phyloP scores from a whole-genome alignment of 768 basidiomycete genomes.

The Cystofilobasidium ferigula region DNA sequence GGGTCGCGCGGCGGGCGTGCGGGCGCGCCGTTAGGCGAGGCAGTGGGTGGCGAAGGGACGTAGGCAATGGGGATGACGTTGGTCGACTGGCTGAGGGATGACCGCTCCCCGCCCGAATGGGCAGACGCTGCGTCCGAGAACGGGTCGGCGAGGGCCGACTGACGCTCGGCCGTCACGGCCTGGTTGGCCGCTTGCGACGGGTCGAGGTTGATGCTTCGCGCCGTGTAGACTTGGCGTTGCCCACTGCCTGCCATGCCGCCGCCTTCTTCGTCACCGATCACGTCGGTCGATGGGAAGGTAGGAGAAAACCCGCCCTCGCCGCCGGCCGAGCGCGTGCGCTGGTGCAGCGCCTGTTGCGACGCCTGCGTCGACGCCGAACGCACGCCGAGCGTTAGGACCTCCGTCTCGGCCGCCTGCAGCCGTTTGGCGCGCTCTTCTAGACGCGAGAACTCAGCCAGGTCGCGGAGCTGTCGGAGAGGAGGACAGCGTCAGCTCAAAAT shows the following conservation, averaged over 20 bases:
- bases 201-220: slow-evolving; percentile 24
- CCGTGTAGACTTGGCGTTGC: slow-evolving; percentile 19
- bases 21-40: neutral
- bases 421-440: slow-evolving; percentile 24
- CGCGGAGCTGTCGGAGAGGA: slow-evolving; percentile 1
- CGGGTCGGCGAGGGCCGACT: slow-evolving; percentile 2
- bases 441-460: slow-evolving; percentile 15
- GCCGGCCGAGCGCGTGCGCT: slow-evolving; percentile 15
- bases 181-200: slow-evolving; percentile 14
- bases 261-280: neutral
- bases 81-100: slow-evolving; percentile 17
- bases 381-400: slow-evolving; percentile 19
- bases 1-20: slow-evolving; percentile 14
- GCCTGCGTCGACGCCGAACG: slow-evolving; percentile 7
- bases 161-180: neutral
- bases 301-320: slow-evolving; percentile 9
- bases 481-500: neutral
- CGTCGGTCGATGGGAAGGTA: neutral
- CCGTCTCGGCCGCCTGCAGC: slow-evolving; percentile 15
- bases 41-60: slow-evolving; percentile 11
- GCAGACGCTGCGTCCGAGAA: slow-evolving; percentile 22
- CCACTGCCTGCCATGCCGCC: slow-evolving; percentile 14
- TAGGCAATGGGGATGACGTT: slow-evolving; percentile 28
- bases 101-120: neutral
- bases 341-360: slow-evolving; percentile 1